Base-by-base conservation (phyloP, 768 basidiomycete genomes). In the Xerocomellus amylosporus region DNA sequence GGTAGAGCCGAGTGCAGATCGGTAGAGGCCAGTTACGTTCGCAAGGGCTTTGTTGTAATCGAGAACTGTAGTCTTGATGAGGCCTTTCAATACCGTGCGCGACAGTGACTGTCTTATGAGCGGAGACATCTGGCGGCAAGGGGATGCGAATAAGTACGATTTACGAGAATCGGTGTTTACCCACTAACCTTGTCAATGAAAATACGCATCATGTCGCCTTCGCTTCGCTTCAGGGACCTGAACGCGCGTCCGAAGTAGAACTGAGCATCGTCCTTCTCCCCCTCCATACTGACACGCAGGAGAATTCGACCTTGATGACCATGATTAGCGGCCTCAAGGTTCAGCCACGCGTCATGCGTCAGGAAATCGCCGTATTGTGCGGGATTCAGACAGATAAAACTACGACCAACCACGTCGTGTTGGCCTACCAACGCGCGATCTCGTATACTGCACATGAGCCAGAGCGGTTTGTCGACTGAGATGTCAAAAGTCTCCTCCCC, bases 401-500 rank as follows among this genome's bases (percentile, higher is more conserved):
- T 86, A 45, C 95, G 81, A 22, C 96, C 96, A 38, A 96, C 82
- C 3, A 86, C 90, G 69, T 94, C 92, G 66, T 96, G 95, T 71
- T 96, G 95, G 43, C 94, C 94, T 14, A 96, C 79, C 43, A 95
- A 73, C 14, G 91, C 88, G 24, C 96, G 86, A 64, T 98, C 91
- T 52, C 93, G 85, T 34, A 98, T 82, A 57, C 93, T 96, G 46
- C 93, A 87, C 89, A 98, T 97, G 41, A 99, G 76, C 97, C 97
- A 99, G 4, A 98, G 77, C n/a, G 90, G 82, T 59, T 90, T 90
- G 43, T 93, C 90, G 14, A 98, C 90, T 0, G 94, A 92, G 12
- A 98, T 78, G 67, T 99, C 97, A 62, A 97, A 93, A 0, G 93
- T 93, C 70, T 99, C 95, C 56, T 98, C 94, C 97, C 97, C 92